phyloP scores from a whole-genome alignment of 2,329 filamentous ascomycete species.

The Penicillium sp. region DNA sequence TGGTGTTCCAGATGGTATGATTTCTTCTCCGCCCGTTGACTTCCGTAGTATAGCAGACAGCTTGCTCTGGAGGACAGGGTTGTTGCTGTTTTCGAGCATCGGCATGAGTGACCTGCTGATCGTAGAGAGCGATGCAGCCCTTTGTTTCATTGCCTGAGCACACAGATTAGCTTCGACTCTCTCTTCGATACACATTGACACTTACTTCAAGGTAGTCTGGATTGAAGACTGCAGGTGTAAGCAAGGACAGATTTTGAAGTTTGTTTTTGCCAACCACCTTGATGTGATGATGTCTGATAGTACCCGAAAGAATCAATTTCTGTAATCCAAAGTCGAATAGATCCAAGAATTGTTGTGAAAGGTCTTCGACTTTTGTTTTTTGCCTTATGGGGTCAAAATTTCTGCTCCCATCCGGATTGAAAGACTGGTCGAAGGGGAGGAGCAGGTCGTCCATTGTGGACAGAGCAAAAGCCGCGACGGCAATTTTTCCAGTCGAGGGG shows the following conservation, averaged over 20 bases:
- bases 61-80: constrained; percentile 25
- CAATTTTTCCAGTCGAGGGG: neutral
- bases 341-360: constrained; percentile 14
- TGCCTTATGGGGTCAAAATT: too few relatives aligned
- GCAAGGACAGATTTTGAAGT: constrained; percentile 29
- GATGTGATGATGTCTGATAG: constrained; percentile 13
- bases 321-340: constrained; percentile 39
- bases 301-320: constrained; percentile 24
- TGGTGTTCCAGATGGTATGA: neutral
- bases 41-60: constrained; percentile 16
- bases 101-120: constrained; percentile 44
- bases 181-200: neutral
- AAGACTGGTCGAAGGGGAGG: neutral
- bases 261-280: constrained; percentile 7
- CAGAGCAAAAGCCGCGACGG: neutral
- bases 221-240: constrained; percentile 41
- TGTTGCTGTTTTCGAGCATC: constrained; percentile 36
- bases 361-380: neutral
- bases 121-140: constrained; percentile 42
- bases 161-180: neutral
- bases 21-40: neutral
- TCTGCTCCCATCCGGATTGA: too few relatives aligned
- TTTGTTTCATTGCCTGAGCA: constrained; percentile 44
- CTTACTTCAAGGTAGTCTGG: constrained; percentile 40
- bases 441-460: neutral